phyloP scores from a whole-genome alignment of 257 asterid genomes.

The Lantana camara region DNA sequence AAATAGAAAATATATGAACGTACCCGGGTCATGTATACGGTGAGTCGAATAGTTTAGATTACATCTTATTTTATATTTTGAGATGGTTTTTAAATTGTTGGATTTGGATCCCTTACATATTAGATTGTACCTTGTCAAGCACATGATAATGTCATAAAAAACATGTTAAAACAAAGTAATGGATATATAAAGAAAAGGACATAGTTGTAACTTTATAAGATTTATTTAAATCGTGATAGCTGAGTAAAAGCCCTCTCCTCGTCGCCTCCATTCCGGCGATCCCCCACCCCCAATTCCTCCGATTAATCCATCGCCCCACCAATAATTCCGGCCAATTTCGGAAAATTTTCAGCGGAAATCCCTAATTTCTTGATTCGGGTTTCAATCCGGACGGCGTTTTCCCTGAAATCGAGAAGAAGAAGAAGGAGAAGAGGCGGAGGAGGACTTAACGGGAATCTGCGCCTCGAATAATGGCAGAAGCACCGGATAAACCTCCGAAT shows the following conservation, averaged over 20 bases:
- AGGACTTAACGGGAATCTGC: neutral
- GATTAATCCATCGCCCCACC: neutral
- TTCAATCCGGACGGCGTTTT: no score
- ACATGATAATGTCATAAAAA: no score
- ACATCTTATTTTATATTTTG: no score
- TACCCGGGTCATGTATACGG: no score
- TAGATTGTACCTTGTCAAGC: no score
- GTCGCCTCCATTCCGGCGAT: slow-evolving; percentile 13
- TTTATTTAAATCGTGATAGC: neutral
- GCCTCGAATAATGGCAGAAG: slow-evolving; percentile 35
- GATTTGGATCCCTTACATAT: no score
- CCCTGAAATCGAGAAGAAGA: neutral
- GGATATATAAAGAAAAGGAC: neutral
- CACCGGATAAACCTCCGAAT: slow-evolving; percentile 35
- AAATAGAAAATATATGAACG: no score
- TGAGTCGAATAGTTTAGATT: no score
- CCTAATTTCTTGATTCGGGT: no score
- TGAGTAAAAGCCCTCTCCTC: neutral
- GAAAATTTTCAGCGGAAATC: slow-evolving; percentile 5
- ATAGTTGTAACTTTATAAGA: neutral
- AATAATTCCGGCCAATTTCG: slow-evolving; percentile 19
- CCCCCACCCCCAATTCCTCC: slow-evolving; percentile 1
- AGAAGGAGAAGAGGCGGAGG: neutral
- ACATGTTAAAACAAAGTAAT: no score
- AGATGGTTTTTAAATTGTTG: no score